Conservation (phyloP, 495 filamentous ascomycete genomes). For the Penicillium daleae region DNA sequence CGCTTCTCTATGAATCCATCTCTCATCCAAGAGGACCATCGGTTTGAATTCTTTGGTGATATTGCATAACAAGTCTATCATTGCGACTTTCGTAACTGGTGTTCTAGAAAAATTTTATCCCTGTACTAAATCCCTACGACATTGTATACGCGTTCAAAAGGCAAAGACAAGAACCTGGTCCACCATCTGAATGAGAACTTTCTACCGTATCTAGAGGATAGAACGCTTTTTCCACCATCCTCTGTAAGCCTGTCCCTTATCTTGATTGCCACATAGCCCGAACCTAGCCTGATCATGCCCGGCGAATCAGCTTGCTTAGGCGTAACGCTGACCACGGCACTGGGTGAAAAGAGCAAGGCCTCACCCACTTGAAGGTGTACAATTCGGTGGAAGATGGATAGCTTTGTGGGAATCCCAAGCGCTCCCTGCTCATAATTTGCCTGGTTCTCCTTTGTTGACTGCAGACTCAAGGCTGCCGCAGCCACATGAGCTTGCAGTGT, state of each 20-base stretch:
- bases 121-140: background rate
- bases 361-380: conserved; percentile 61
- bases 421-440: conserved; percentile 34
- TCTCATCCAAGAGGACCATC: no score
- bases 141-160: background rate
- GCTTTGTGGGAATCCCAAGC: background rate
- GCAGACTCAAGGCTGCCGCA: conserved; percentile 22
- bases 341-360: conserved; percentile 64
- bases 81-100: background rate
- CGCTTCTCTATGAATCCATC: no score
- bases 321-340: conserved; percentile 3
- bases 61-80: background rate
- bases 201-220: background rate
- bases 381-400: conserved; percentile 52
- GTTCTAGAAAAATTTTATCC: background rate
- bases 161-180: background rate
- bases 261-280: conserved; percentile 1
- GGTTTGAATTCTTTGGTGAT: background rate
- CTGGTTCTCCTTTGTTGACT: conserved; percentile 10
- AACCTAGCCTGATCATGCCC: conserved; percentile 1
- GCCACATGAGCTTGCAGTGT: conserved; percentile 67
- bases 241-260: conserved; percentile 11
- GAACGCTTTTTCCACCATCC: conserved; percentile 11
- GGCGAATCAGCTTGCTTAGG: background rate
- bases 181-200: background rate